Conservation (phyloP, 176 grass and related monocot species). For the Pontederia paniculata region DNA sequence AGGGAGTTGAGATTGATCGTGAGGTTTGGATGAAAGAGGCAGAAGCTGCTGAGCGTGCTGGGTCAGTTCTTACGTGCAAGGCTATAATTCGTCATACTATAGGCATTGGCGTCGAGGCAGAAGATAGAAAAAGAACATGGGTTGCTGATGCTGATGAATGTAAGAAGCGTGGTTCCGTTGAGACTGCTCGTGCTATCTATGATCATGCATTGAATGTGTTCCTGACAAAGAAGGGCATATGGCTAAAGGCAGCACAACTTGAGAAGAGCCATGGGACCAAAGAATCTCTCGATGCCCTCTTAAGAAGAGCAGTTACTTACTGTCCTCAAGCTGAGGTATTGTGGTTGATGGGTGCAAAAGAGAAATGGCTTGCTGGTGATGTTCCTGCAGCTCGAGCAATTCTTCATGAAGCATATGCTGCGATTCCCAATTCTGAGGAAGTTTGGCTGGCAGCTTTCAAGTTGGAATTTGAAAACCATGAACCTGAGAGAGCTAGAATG, state of each 20-base stretch:
- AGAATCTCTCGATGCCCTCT: slow-evolving; percentile 76
- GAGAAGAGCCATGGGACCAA: slow-evolving; percentile 89
- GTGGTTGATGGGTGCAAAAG: slow-evolving; percentile 96
- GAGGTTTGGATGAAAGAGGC: slow-evolving; percentile 96
- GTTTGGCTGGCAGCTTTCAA: slow-evolving; percentile 95
- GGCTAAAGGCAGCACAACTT: slow-evolving; percentile 88
- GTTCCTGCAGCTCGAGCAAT: slow-evolving; percentile 75
- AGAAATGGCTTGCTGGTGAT: slow-evolving; percentile 90
- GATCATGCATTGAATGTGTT: slow-evolving; percentile 74
- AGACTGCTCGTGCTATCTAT: slow-evolving; percentile 91
- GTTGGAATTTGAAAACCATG: slow-evolving; percentile 94
- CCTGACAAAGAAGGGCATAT: slow-evolving; percentile 74
- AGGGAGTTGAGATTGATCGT: slow-evolving; percentile 67
- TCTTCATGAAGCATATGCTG: slow-evolving; percentile 89
- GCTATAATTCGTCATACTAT: slow-evolving; percentile 85
- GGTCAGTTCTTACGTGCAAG: slow-evolving; percentile 75
- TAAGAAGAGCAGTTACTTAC: slow-evolving; percentile 80
- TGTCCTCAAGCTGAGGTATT: slow-evolving; percentile 80
- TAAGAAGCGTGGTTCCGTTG: slow-evolving; percentile 84
- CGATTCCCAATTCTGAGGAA: slow-evolving; percentile 91
- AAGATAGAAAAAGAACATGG: slow-evolving; percentile 83
- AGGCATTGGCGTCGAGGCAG: slow-evolving; percentile 75
- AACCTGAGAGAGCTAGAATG: slow-evolving; percentile 91
- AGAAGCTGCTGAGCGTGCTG: slow-evolving; percentile 66
- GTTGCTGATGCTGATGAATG: slow-evolving; percentile 98